Evolutionary conservation across 169 alveolate genomes (phyloP).

Genomic region (Plasmodium sp.): DNA sequence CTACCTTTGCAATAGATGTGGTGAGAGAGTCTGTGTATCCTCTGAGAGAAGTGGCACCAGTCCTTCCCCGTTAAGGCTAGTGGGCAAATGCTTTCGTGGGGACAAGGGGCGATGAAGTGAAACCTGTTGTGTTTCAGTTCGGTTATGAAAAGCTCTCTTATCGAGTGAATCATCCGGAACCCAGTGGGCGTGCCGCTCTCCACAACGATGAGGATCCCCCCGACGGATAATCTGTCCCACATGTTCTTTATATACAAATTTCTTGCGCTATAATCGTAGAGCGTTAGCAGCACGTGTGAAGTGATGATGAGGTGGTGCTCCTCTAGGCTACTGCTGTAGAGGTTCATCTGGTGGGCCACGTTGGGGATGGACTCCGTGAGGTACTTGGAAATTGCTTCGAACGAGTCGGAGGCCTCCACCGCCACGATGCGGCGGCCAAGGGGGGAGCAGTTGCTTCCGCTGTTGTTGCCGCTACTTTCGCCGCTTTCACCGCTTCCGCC

Average conservation of each 20-base stretch:
- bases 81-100: conserved; percentile 93
- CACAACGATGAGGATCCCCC: conserved; percentile 80
- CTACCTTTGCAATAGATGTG: conserved; percentile 88
- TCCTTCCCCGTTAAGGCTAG: conserved; percentile 91
- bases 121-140: conserved; percentile 83
- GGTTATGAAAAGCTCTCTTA: conserved; percentile 89
- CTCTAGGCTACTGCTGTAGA: conserved; percentile 70
- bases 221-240: conserved; percentile 77
- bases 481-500: too few relatives aligned
- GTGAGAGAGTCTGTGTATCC: conserved; percentile 88
- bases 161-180: conserved; percentile 88
- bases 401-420: conserved; percentile 81
- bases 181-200: conserved; percentile 94
- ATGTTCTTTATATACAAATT: conserved; percentile 79
- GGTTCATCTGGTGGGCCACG: conserved; percentile 76
- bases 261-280: conserved; percentile 70
- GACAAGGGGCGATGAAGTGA: conserved; percentile 91
- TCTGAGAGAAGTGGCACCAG: conserved; percentile 92
- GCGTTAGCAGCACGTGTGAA: conserved; percentile 70
- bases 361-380: conserved; percentile 72
- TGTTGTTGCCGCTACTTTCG: background rate
- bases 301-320: conserved; percentile 76
- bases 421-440: conserved; percentile 55
- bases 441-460: too few relatives aligned
- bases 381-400: conserved; percentile 76